Percentiles rank a stretch among this genome's conserved stretches.
Evolutionary conservation across 1,284 basidiomycete species (phyloP).

Genomic region (Earliella scabrosa): DNA sequence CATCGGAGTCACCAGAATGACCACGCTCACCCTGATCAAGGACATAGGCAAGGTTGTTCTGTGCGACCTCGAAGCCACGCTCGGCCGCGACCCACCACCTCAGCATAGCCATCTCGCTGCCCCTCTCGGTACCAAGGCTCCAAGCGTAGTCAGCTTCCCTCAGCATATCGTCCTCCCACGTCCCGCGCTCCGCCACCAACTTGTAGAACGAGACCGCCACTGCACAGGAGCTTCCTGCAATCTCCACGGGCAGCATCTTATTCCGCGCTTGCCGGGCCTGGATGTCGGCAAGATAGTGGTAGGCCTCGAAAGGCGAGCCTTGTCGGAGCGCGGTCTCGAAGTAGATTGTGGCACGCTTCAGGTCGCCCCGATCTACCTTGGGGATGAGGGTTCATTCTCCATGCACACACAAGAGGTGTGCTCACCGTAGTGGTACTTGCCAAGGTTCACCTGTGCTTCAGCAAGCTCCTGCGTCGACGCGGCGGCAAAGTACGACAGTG

Average conservation of each 20-base stretch:
- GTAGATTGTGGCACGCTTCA: constrained; percentile 64
- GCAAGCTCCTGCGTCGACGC: constrained; percentile 87
- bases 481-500: constrained; percentile 71
- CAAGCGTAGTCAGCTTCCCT: constrained; percentile 84
- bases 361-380: constrained; percentile 62
- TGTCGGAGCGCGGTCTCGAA: constrained; percentile 84
- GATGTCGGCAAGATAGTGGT: constrained; percentile 87
- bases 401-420: too few relatives aligned
- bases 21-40: constrained; percentile 83
- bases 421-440: constrained; percentile 82
- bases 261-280: constrained; percentile 63
- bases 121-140: constrained; percentile 70
- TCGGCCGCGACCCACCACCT: constrained; percentile 96
- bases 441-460: constrained; percentile 91
- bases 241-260: constrained; percentile 45
- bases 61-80: constrained; percentile 89
- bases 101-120: constrained; percentile 78
- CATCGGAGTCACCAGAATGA: too few relatives aligned
- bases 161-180: constrained; percentile 87
- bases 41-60: constrained; percentile 95
- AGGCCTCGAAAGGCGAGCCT: constrained; percentile 91
- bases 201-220: constrained; percentile 92
- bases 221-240: constrained; percentile 74
- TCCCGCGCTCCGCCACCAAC: constrained; percentile 84
- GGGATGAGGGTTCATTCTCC: too few relatives aligned